Percentiles rank a stretch among this genome's conserved stretches.
Conservation (phyloP, 176 grass and related monocot species). For the Rhipidocladum racemiflorum region DNA sequence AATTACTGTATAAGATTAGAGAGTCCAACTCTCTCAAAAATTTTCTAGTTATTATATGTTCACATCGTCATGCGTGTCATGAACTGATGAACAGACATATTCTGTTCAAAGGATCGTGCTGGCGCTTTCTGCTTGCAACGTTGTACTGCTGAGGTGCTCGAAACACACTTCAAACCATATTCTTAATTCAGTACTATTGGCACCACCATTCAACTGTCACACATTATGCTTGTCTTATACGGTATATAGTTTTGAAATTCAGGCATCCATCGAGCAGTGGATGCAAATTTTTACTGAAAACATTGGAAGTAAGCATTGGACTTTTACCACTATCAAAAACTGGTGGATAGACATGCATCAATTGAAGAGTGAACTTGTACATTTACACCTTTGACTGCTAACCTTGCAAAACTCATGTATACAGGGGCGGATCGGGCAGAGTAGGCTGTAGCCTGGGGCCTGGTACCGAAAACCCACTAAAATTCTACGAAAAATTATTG, state of each 20-base stretch:
- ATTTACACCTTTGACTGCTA: not conserved
- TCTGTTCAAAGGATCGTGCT: not conserved
- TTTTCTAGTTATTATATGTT: too few relatives aligned
- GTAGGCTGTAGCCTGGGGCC: too few relatives aligned
- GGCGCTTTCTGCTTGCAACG: not conserved
- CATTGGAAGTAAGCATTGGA: not conserved
- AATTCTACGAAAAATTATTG: too few relatives aligned
- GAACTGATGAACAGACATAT: constrained; percentile 18
- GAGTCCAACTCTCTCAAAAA: too few relatives aligned
- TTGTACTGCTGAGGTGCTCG: not conserved
- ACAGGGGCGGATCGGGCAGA: too few relatives aligned
- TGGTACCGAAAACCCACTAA: too few relatives aligned
- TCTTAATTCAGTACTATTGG: not conserved
- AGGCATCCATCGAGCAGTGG: not conserved
- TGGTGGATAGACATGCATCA: not conserved
- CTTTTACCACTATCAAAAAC: not conserved
- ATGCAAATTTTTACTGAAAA: not conserved
- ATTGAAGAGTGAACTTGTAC: not conserved
- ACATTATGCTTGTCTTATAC: not conserved
- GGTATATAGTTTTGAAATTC: not conserved
- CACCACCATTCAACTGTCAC: not conserved
- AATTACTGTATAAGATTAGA: too few relatives aligned
- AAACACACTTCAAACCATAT: not conserved
- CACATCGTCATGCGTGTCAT: constrained; percentile 11
- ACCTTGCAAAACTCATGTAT: not conserved